Evolutionary conservation across 169 alveolate genomes (phyloP), one percentile per base, ranked within the genome.

Genomic region (Plasmodium vinckei): DNA sequence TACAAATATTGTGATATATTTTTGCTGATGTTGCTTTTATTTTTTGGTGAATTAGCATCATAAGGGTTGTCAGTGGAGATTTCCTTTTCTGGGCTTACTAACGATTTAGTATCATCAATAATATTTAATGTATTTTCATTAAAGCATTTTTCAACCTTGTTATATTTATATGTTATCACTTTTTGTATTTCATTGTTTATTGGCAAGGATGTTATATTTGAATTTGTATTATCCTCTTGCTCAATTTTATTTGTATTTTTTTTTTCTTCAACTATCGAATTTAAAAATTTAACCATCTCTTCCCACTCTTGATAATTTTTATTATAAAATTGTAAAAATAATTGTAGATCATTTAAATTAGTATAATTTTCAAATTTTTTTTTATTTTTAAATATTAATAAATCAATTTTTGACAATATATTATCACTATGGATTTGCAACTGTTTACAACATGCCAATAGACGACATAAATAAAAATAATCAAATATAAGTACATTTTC

Each of bases 111-210:
- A 19, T 49, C 46, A 25, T 64, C 65, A 21, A 46, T 15, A 13
- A 82, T 17, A 23, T 47, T 46, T 59, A 12, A 46, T 63, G 63
- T 87, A 15, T 65, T 7, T 33, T 86, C 87, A 7, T 61, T 61
- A 59, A 86, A 44, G 13, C 72, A 12, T 44, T 70, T 70, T 12
- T 86, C 59, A 63, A 19, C 6, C 49, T 86, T 86, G 27, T 51
- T 70, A 23, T 86, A 86, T 72, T 86, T 86, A 64, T 86, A 65
- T 12, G 57, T 59, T 15, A 86, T 86, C 33, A 86, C 54, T 23
- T 46, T 72, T 44, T 25, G 67, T 2, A 67, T 33, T 23, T 17
- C 71, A 7, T 56, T 77, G 7, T 33, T 2, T 51, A 75, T 72
- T 10, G 25, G 17, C 13, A 1, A 12, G 19, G 46, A 6, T 72